phyloP scores from a whole-genome alignment of 1,284 basidiomycete genomes.

The Hypsizygus ulmarius region DNA sequence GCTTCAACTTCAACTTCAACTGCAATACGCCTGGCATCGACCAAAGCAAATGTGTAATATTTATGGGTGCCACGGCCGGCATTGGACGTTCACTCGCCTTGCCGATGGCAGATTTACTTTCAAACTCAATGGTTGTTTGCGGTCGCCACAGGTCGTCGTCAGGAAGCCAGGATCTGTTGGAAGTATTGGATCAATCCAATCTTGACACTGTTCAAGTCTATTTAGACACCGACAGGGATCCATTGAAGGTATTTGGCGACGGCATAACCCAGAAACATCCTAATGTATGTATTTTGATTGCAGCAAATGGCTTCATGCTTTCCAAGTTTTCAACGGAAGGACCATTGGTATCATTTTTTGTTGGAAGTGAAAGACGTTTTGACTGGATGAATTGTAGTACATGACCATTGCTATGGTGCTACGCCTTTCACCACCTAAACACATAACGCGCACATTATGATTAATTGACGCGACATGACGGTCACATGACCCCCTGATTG shows the following conservation, averaged over 20 bases:
- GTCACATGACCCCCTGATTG: background rate
- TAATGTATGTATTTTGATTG: constrained; percentile 35
- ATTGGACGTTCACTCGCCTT: constrained; percentile 61
- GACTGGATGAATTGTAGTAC: too few relatives aligned
- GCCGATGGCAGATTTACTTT: constrained; percentile 46
- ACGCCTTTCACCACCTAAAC: background rate
- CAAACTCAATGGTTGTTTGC: constrained; percentile 51
- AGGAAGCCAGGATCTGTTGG: constrained; percentile 51
- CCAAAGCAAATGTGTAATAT: constrained; percentile 54
- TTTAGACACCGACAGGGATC: constrained; percentile 36
- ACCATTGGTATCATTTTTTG: too few relatives aligned
- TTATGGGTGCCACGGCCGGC: constrained; percentile 62
- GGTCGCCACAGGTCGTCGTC: constrained; percentile 54
- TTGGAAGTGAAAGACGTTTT: too few relatives aligned
- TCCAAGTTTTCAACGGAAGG: too few relatives aligned
- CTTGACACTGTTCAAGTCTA: constrained; percentile 45
- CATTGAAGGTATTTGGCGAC: constrained; percentile 40
- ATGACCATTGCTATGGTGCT: too few relatives aligned
- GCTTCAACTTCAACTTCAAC: background rate
- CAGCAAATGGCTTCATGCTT: background rate
- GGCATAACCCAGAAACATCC: constrained; percentile 43
- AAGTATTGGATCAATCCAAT: constrained; percentile 40
- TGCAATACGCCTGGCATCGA: constrained; percentile 41
- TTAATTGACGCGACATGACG: background rate
- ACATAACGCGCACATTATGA: too few relatives aligned